Base-by-base conservation (phyloP, 352 stramenopile genomes). In the Pythium utonaiense region DNA sequence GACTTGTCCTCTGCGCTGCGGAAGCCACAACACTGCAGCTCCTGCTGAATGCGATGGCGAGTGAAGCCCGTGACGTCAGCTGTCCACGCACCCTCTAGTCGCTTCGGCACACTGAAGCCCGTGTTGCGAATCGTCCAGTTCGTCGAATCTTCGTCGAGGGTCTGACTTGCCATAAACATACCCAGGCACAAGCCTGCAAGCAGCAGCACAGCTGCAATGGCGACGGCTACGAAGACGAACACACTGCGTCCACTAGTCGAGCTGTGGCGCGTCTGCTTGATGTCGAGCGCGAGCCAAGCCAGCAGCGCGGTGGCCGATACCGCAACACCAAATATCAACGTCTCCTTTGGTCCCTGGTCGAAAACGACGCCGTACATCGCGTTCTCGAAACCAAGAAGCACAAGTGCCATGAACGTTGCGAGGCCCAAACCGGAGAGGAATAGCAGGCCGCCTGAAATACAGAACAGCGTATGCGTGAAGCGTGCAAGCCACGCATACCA, bases 51-150 rank as follows among this genome's bases (percentile, higher is more conserved):
- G 22, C 66, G 59, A 10, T 75, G 68, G 27, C 78, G 79, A 7
- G 70, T 70, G 33, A 79, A 88, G 30, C 57, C 68, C 4, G 70
- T 73, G 6, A 64, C 56, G 25, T 84, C 70, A 27, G 60, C 40
- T 17, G 60, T 67, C 83, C 83, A 93, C 0, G 73, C 74, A 2
- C 36, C 54, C n/a, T 77, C 62, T 8, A 93, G 77, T 0, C 66
- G 69, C 44, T 71, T 41, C 1, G 72, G 71, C 9, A 91, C 74
- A n/a, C 76, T 88, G 38, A 93, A 89, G 22, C 70, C 74, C 8
- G 78, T 88, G 42, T 77, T 86, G 24, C 83, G 80, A 10, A 89
- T 80, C 16, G 80, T 88, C 83, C 83, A 93, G 62, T 83, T 93
- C 36, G 64, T 75, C 7, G 22, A 17, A 1, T 59, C 61, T 34